Evolutionary conservation across 768 basidiomycete genomes (phyloP).

Genomic region (Crassisporium funariophilum): DNA sequence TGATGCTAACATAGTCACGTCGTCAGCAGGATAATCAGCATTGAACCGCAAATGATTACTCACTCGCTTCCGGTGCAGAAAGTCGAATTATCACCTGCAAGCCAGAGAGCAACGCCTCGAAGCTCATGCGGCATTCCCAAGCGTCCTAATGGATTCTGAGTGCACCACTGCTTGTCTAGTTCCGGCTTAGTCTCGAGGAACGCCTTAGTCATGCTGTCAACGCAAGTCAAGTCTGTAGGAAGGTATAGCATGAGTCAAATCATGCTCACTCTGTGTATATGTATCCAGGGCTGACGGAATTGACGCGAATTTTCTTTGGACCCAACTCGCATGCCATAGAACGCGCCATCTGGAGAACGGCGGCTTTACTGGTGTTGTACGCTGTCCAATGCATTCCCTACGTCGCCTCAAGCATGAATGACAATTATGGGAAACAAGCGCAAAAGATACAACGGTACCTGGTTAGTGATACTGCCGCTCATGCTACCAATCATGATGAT

Average conservation of each 20-base stretch:
- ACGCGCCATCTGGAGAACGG: conserved; percentile 78
- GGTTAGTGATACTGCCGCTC: conserved; percentile 63
- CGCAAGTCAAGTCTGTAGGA: too few relatives aligned
- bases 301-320: conserved; percentile 65
- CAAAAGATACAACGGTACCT: conserved; percentile 8
- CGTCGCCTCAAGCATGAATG: background rate
- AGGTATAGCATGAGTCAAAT: background rate
- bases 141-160: conserved; percentile 63
- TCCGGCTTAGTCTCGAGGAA: conserved; percentile 50
- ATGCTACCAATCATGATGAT: conserved; percentile 64
- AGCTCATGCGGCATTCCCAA: conserved; percentile 71
- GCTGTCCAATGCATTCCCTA: conserved; percentile 61
- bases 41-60: conserved; percentile 14
- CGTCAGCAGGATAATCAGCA: background rate
- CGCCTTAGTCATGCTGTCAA: conserved; percentile 28
- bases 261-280: conserved; percentile 60
- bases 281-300: conserved; percentile 71
- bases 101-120: conserved; percentile 65
- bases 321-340: conserved; percentile 80
- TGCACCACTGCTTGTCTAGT: conserved; percentile 56
- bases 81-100: conserved; percentile 68
- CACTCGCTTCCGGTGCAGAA: conserved; percentile 76
- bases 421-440: background rate
- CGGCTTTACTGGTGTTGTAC: conserved; percentile 75
- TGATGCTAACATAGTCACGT: conserved; percentile 12